phyloP scores from a whole-genome alignment of 2,329 filamentous ascomycete species.

The Daldinia sp. region DNA sequence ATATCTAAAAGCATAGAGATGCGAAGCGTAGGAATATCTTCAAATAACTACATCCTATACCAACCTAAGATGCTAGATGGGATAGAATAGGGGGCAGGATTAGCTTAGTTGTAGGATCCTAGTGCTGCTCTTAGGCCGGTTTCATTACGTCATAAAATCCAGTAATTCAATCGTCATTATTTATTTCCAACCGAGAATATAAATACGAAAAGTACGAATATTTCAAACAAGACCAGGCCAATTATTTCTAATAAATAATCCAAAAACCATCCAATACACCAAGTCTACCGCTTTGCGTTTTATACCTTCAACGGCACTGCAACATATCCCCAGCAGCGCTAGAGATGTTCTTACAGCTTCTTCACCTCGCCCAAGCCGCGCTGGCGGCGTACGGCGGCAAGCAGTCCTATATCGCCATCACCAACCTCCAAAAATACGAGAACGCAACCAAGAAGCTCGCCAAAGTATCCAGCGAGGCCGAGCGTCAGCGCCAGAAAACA shows the following conservation, averaged over 20 bases:
- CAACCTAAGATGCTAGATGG: no score
- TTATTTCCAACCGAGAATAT: no score
- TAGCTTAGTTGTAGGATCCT: background rate
- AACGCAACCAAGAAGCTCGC: conserved; percentile 54
- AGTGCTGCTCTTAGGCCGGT: background rate
- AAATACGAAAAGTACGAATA: background rate
- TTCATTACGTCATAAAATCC: background rate
- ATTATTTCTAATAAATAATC: background rate
- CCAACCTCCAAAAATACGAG: conserved; percentile 55
- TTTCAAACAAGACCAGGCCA: background rate
- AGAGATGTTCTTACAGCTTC: conserved; percentile 42
- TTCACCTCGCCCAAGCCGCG: conserved; percentile 51
- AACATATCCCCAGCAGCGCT: no score
- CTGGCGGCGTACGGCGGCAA: conserved; percentile 54
- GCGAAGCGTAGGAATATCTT: no score
- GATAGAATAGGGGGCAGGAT: background rate
- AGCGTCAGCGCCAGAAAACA: conserved; percentile 53
- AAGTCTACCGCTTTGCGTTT: background rate
- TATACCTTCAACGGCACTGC: background rate
- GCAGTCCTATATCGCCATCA: conserved; percentile 53
- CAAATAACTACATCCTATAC: no score
- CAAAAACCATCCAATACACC: background rate
- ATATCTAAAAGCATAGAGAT: no score
- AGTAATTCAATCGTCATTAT: background rate
- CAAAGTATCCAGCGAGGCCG: conserved; percentile 54